A percentile compares a stretch with the other conserved stretches of the same genome.
Evolutionary conservation across 768 basidiomycete genomes (phyloP).

Genomic region (Trametes meyenii): DNA sequence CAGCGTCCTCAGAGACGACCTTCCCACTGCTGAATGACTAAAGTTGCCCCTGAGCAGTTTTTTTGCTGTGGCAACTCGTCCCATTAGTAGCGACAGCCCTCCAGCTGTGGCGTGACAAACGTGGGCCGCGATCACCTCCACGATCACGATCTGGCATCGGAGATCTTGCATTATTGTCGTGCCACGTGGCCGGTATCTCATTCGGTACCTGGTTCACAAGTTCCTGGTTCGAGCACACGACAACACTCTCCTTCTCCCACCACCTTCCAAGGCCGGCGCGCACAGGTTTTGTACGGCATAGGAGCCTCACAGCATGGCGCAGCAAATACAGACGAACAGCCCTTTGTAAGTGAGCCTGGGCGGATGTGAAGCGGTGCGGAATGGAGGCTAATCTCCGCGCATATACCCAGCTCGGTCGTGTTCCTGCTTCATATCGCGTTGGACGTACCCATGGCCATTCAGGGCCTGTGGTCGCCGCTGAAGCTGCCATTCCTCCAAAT

Average conservation of each 20-base stretch:
- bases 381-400: background rate
- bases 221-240: background rate
- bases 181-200: slow-evolving; percentile 17
- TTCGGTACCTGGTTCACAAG: slow-evolving; percentile 14
- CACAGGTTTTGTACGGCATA: background rate
- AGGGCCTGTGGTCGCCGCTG: slow-evolving; percentile 67
- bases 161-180: slow-evolving; percentile 5
- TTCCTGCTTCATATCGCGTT: slow-evolving; percentile 82
- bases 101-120: background rate
- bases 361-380: too few species aligned
- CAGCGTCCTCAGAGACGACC: background rate
- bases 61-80: background rate
- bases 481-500: slow-evolving; percentile 75
- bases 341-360: slow-evolving; percentile 24
- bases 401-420: slow-evolving; percentile 52
- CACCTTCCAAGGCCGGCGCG: background rate
- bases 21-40: background rate
- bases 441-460: slow-evolving; percentile 76
- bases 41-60: background rate
- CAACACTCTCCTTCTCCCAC: background rate
- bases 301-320: slow-evolving; percentile 21
- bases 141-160: slow-evolving; percentile 19
- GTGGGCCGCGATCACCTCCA: slow-evolving; percentile 2
- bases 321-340: slow-evolving; percentile 8
- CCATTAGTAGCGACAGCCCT: too few species aligned